Conservation (phyloP, 2,329 filamentous ascomycete species). For the Penicillium sp. region DNA sequence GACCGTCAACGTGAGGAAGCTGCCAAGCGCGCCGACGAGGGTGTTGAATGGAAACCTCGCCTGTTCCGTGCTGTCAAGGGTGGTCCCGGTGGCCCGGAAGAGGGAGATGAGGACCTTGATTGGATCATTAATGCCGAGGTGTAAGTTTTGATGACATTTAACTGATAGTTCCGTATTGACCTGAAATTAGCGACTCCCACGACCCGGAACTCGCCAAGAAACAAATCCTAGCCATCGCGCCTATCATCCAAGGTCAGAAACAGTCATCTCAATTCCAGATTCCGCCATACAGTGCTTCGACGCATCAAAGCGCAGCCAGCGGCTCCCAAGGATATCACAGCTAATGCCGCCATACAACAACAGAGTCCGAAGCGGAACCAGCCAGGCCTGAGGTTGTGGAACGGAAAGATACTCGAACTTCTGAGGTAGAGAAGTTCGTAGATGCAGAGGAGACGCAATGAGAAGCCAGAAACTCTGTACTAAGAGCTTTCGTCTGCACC, state of each 20-base stretch:
- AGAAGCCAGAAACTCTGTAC: background rate
- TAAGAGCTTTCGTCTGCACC: background rate
- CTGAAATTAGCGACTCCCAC: conserved; percentile 55
- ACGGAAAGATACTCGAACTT: conserved; percentile 41
- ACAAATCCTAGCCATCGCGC: conserved; percentile 83
- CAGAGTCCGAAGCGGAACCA: conserved; percentile 6
- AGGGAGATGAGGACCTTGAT: conserved; percentile 85
- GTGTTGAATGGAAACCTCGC: conserved; percentile 82
- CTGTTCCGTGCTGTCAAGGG: conserved; percentile 77
- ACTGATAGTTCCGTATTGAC: conserved; percentile 4
- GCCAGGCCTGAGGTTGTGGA: conserved; percentile 24
- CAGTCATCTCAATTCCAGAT: conserved; percentile 57
- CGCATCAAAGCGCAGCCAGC: conserved; percentile 1
- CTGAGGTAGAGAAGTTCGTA: conserved; percentile 45
- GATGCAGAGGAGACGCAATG: conserved; percentile 38
- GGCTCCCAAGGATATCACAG: conserved; percentile 11
- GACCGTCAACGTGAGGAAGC: conserved; percentile 89
- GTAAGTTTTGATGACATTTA: conserved; percentile 51
- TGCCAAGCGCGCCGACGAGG: conserved; percentile 72
- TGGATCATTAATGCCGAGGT: conserved; percentile 90
- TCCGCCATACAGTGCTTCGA: conserved; percentile 45
- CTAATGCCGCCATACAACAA: conserved; percentile 18
- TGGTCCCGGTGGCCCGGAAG: conserved; percentile 68
- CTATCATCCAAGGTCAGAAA: conserved; percentile 77
- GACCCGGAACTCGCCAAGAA: conserved; percentile 70